A percentile compares a stretch with the other conserved stretches of the same genome.
Conservation (phyloP, 768 basidiomycete genomes). For the Solioccasus polychromus region DNA sequence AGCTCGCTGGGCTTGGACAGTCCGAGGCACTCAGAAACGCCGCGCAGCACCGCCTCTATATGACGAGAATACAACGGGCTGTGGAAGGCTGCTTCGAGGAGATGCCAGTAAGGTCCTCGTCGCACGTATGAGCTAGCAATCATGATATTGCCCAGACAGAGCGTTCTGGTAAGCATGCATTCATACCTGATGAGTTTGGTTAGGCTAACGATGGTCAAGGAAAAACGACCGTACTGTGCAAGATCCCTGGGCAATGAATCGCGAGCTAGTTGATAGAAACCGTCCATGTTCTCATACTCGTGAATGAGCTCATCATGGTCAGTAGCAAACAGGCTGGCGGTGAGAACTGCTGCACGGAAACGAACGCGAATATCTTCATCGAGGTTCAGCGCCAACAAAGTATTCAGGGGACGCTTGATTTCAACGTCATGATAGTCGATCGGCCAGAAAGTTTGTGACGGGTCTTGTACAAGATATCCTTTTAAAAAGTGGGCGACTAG, state of each 20-base stretch:
- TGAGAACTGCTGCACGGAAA: conserved; percentile 66
- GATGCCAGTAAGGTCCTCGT: conserved; percentile 83
- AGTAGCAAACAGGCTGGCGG: conserved; percentile 54
- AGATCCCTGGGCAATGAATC: conserved; percentile 42
- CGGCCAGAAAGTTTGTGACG: conserved; percentile 49
- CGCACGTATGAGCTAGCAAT: conserved; percentile 74
- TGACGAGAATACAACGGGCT: conserved; percentile 26
- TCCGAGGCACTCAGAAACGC: conserved; percentile 67
- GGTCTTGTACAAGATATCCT: conserved; percentile 59
- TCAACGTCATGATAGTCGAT: conserved; percentile 24
- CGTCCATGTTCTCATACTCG: conserved; percentile 22
- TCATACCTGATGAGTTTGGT: conserved; percentile 55
- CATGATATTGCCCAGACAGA: conserved; percentile 75
- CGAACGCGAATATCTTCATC: conserved; percentile 85
- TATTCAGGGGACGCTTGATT: conserved; percentile 38
- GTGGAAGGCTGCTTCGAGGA: conserved; percentile 65
- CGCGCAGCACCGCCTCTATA: conserved; percentile 51
- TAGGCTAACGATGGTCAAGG: conserved; percentile 5
- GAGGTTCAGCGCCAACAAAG: conserved; percentile 52
- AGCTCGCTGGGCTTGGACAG: conserved; percentile 56
- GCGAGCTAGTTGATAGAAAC: conserved; percentile 47
- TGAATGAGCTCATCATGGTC: conserved; percentile 30
- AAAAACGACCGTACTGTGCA: conserved; percentile 42
- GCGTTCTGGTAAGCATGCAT: conserved; percentile 66
- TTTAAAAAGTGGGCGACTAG: conserved; percentile 63